phyloP scores from a whole-genome alignment of 2,329 filamentous ascomycete genomes.

The Amphichorda felina region DNA sequence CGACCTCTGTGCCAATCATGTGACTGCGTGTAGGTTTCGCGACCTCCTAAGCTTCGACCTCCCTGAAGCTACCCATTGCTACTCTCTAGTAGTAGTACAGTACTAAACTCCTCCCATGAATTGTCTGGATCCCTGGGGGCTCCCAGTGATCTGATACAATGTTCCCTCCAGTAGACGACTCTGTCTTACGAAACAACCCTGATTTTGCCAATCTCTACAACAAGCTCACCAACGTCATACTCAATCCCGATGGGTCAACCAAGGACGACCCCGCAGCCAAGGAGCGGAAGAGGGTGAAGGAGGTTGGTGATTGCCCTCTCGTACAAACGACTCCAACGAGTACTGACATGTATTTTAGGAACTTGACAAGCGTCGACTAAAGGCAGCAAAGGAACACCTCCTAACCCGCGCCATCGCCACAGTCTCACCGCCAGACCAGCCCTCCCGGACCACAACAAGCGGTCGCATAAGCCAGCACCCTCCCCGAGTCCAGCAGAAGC shows the following conservation, averaged over 20 bases:
- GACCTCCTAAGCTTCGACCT: no score
- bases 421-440: slow-evolving; percentile 19
- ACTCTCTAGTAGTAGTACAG: no score
- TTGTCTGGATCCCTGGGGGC: no score
- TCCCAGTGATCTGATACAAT: no score
- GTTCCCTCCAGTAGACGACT: slow-evolving; percentile 43
- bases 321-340: no score
- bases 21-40: slow-evolving; percentile 21
- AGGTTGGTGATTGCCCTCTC: no score
- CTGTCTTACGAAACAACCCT: slow-evolving; percentile 42
- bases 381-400: slow-evolving; percentile 36
- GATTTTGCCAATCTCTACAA: slow-evolving; percentile 47
- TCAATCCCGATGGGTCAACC: slow-evolving; percentile 47
- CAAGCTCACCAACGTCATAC: slow-evolving; percentile 37
- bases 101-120: not conserved
- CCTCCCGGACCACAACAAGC: slow-evolving; percentile 9
- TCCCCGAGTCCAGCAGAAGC: slow-evolving; percentile 8
- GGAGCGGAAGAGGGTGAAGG: slow-evolving; percentile 33
- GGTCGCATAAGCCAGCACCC: slow-evolving; percentile 9
- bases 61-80: no score
- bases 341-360: no score
- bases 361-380: slow-evolving; percentile 34
- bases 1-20: slow-evolving; percentile 13
- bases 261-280: slow-evolving; percentile 36
- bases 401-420: slow-evolving; percentile 36